Conservation (phyloP, 2,329 filamentous ascomycete genomes). For the Achaetomium macrosporum region DNA sequence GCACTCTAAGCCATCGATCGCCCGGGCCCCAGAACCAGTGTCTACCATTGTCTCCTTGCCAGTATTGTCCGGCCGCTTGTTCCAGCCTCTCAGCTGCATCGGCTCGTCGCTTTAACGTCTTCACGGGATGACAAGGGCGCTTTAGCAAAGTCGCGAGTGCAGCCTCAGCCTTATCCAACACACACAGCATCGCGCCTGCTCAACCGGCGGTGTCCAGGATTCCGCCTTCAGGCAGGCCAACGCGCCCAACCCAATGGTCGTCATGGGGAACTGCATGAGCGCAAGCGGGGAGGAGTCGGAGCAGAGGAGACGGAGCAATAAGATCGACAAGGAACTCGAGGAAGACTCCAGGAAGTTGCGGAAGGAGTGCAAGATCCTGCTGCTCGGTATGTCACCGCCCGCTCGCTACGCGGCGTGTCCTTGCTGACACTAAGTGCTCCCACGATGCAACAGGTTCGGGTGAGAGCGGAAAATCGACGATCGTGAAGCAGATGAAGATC, state of each 20-base stretch:
- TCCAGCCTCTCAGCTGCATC: not conserved
- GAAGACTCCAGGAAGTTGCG: slow-evolving; percentile 90
- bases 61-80: not conserved
- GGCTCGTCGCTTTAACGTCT: too few species aligned
- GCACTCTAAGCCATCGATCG: not conserved
- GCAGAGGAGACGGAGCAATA: slow-evolving; percentile 93
- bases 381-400: slow-evolving; percentile 65
- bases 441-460: slow-evolving; percentile 66
- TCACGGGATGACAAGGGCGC: too few species aligned
- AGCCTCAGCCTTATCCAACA: too few species aligned
- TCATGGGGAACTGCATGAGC: slow-evolving; percentile 93
- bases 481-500: slow-evolving; percentile 99
- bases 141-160: too few species aligned
- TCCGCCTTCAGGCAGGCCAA: not conserved
- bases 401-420: not conserved
- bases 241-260: slow-evolving; percentile 29
- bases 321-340: slow-evolving; percentile 88
- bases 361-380: slow-evolving; percentile 96
- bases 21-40: not conserved
- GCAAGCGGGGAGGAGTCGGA: slow-evolving; percentile 79
- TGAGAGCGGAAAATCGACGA: slow-evolving; percentile 97
- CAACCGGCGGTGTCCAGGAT: not conserved
- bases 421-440: not conserved
- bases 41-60: not conserved
- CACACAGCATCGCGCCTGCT: not conserved